Percentiles rank a stretch among this genome's conserved stretches.
Evolutionary conservation across 1,284 basidiomycete species (phyloP).

Genomic region (Ganoderma leucocontextum): DNA sequence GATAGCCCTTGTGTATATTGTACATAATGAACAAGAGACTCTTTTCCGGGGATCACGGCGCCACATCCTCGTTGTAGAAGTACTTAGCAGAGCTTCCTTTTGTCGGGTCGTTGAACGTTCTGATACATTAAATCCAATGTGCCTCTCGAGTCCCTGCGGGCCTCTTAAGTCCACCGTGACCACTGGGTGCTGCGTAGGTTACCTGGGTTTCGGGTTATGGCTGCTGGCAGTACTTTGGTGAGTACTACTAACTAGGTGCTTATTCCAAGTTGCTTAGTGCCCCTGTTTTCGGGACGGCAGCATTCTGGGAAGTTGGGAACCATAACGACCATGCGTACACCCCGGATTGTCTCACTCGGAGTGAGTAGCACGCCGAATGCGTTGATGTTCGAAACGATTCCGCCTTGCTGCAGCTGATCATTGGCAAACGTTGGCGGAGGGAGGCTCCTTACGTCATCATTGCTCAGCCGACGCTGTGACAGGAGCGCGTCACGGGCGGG

Average conservation of each 20-base stretch:
- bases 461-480: not conserved
- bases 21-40: not conserved
- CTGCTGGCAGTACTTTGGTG: not conserved
- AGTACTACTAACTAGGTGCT: not conserved
- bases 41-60: conserved; percentile 15
- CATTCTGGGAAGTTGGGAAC: not conserved
- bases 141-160: not conserved
- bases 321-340: not conserved
- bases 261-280: not conserved
- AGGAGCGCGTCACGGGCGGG: conserved; percentile 5
- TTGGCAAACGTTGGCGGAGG: no score
- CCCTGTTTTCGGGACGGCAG: not conserved
- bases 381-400: not conserved
- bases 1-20: not conserved
- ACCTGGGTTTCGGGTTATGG: not conserved
- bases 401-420: no score
- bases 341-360: not conserved
- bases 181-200: not conserved
- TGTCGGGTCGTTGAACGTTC: no score
- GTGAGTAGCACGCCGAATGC: not conserved
- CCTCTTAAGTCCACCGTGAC: not conserved
- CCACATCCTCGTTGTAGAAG: conserved; percentile 25
- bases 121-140: conserved; percentile 1
- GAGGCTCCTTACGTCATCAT: not conserved
- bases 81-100: conserved; percentile 17